Percentiles rank a stretch among this genome's conserved stretches.
These are phyloP conservation scores for Plasmopara halstedii DNA, from an alignment of 352 stramenopile species.

Conservation along the genomic window DNA sequence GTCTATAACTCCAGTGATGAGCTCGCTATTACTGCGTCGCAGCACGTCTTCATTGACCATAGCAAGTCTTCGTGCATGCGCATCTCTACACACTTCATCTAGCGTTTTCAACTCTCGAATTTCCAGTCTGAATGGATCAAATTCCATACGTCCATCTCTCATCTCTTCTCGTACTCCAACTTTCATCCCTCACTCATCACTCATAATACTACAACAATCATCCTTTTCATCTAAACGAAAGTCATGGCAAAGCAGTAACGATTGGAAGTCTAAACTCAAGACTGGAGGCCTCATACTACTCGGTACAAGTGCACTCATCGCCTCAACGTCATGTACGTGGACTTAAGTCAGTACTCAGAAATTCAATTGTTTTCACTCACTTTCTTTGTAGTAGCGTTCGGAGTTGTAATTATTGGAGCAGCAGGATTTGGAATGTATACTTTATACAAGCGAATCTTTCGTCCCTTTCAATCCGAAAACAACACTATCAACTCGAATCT, in stretches of 20 bases:
- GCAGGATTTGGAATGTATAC: constrained; percentile 67
- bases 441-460: constrained; percentile 56
- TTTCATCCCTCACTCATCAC: too few species aligned
- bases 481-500: constrained; percentile 36
- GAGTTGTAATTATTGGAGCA: constrained; percentile 54
- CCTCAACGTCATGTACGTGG: constrained; percentile 52
- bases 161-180: background rate
- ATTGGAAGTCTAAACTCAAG: constrained; percentile 53
- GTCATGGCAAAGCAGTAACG: constrained; percentile 29
- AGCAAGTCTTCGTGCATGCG: constrained; percentile 1
- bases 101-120: background rate
- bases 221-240: constrained; percentile 28
- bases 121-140: constrained; percentile 1
- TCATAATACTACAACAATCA: constrained; percentile 3
- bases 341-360: background rate
- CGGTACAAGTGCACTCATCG: constrained; percentile 46
- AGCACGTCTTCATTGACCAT: constrained; percentile 6
- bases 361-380: constrained; percentile 1
- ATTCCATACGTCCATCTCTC: background rate
- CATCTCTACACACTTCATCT: background rate
- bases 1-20: constrained; percentile 19
- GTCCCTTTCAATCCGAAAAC: constrained; percentile 32
- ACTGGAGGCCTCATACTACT: constrained; percentile 53
- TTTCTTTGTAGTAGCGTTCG: constrained; percentile 48
- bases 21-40: constrained; percentile 14